Base-by-base conservation (phyloP, 2,329 filamentous ascomycete genomes). In the Endoconidiophora polonica region DNA sequence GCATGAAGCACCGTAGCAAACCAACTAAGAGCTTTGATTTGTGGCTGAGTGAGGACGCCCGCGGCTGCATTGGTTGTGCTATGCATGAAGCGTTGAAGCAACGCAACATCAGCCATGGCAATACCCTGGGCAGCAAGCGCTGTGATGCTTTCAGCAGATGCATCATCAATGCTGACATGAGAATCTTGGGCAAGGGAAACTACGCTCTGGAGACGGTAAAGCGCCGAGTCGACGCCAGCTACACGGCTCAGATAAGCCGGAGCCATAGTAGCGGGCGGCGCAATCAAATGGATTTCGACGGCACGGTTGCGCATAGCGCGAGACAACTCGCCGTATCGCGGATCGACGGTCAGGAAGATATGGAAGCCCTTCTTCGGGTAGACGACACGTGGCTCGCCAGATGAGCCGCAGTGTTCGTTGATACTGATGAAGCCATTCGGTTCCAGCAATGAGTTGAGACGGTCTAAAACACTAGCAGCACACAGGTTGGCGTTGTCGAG, bases 401-500 rank as follows among this genome's bases (percentile, higher is more conserved):
- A 79, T 7, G 79, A 75, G 10, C 79, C 84, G 51, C 85, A 86
- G 61, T 96, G 88, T 62, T 98, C 91, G 58, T 95, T 96, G 61
- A 98, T 83, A 58, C 85, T 86, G 20, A 98, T 68, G 55, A 79
- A 80, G 1, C 91, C 91, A 59, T 88, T 81, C 0, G 87, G 88
- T 61, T 98, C 91, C 5, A 96, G 80, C 6, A 98, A 68, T 0
- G 91, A 96, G 62, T 98, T 98, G 47, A 98, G 69, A 54, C 93
- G 77, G 64, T 98, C 91, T 7, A 98, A 73, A 1, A 98, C 91
- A 5, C 90, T 94, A 22, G 90, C 83, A 59, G 83, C 95, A 67
- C 93, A 98, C 52, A 98, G 74, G 59, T 98, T 98, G 54, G 93
- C 91, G 63, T 98, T 95, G 64, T 98, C 91, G 20, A 98, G 77